phyloP scores from a whole-genome alignment of 2,329 filamentous ascomycete species.

The Aspergillus carbonarius region DNA sequence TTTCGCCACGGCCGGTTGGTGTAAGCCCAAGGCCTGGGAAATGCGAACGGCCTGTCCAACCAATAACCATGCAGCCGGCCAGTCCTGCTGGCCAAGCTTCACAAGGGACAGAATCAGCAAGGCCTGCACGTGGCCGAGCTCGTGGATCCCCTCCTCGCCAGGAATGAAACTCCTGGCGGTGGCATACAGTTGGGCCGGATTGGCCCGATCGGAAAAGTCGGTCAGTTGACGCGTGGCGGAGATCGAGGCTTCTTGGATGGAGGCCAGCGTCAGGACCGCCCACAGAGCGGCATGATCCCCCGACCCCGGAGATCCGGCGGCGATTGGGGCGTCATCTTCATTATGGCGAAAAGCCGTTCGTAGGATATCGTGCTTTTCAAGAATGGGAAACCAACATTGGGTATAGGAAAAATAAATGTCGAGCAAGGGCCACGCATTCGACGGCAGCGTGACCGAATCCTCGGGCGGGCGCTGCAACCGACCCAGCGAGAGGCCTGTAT shows the following conservation, averaged over 20 bases:
- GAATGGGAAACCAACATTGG: slow-evolving; percentile 73
- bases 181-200: slow-evolving; percentile 47
- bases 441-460: slow-evolving; percentile 37
- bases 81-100: slow-evolving; percentile 60
- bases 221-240: slow-evolving; percentile 22
- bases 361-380: slow-evolving; percentile 65
- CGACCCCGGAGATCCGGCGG: slow-evolving; percentile 34
- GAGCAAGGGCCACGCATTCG: slow-evolving; percentile 53
- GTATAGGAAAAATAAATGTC: slow-evolving; percentile 75
- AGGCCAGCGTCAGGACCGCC: slow-evolving; percentile 59
- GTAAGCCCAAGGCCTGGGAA: slow-evolving; percentile 26
- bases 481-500: background rate
- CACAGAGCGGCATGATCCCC: slow-evolving; percentile 59
- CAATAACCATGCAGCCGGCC: slow-evolving; percentile 61
- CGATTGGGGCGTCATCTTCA: slow-evolving; percentile 27
- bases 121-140: slow-evolving; percentile 56
- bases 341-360: slow-evolving; percentile 46
- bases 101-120: slow-evolving; percentile 62
- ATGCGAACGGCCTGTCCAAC: slow-evolving; percentile 64
- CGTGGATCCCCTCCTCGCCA: slow-evolving; percentile 47
- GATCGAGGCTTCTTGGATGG: slow-evolving; percentile 52
- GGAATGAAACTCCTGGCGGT: slow-evolving; percentile 43
- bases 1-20: slow-evolving; percentile 50
- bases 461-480: background rate
- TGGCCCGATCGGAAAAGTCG: slow-evolving; percentile 16